Conservation (phyloP, 345 rosid species). For the Limnanthes douglasii region DNA sequence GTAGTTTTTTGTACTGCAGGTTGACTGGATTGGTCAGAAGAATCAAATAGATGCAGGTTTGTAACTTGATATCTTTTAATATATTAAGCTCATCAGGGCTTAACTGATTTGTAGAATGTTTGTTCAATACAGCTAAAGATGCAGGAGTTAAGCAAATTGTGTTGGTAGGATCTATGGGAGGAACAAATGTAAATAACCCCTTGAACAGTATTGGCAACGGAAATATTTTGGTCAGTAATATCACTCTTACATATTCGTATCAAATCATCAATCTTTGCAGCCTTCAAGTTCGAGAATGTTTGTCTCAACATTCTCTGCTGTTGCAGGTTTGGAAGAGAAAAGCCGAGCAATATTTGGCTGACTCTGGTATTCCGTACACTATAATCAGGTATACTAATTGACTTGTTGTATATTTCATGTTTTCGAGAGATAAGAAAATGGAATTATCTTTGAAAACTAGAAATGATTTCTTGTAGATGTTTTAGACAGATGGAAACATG, state of each 20-base stretch:
- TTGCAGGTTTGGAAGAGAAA: conserved; percentile 93
- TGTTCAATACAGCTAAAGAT: conserved; percentile 47
- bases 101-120: background rate
- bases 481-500: too few relatives aligned
- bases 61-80: conserved; percentile 7
- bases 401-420: background rate
- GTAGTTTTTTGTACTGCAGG: conserved; percentile 22
- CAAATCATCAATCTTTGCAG: conserved; percentile 3
- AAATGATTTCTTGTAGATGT: too few relatives aligned
- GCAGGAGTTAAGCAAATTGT: conserved; percentile 95
- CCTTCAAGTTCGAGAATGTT: background rate
- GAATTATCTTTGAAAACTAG: too few relatives aligned
- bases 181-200: conserved; percentile 57
- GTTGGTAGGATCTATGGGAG: conserved; percentile 96
- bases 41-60: conserved; percentile 91
- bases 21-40: conserved; percentile 98
- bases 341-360: conserved; percentile 97
- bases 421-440: background rate
- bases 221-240: conserved; percentile 77
- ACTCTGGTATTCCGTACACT: conserved; percentile 83
- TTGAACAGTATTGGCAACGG: conserved; percentile 87
- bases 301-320: background rate
- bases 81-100: background rate
- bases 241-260: background rate
- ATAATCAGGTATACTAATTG: conserved; percentile 52